A percentile compares a stretch with the other conserved stretches of the same genome.
phyloP scores from a whole-genome alignment of 139 green algal species.

The Monoraphidium neglectum region DNA sequence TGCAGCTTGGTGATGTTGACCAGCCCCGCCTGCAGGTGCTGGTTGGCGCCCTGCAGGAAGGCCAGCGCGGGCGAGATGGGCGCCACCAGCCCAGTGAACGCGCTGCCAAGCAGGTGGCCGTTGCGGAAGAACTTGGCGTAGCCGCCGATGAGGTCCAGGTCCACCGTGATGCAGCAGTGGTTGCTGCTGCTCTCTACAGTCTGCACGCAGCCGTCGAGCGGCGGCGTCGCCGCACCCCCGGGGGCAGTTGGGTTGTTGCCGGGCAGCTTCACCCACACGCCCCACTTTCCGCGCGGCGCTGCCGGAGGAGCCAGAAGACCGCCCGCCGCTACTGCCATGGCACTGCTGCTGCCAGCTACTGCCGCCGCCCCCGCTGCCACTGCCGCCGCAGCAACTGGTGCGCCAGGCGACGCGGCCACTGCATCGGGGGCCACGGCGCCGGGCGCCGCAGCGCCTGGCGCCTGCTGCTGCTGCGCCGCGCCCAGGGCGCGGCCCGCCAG shows the following conservation, averaged over 20 bases:
- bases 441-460: too few relatives aligned
- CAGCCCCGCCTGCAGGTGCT: slow-evolving; percentile 46
- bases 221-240: slow-evolving; percentile 14
- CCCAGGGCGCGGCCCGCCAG: slow-evolving; percentile 13
- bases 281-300: slow-evolving; percentile 34
- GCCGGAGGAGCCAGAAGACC: not conserved
- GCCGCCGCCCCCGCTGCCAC: not conserved
- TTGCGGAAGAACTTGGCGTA: slow-evolving; percentile 66
- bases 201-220: slow-evolving; percentile 37
- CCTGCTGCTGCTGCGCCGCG: not conserved
- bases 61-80: slow-evolving; percentile 47
- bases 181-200: slow-evolving; percentile 43
- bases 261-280: slow-evolving; percentile 51
- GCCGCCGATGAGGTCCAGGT: slow-evolving; percentile 56
- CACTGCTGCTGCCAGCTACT: not conserved
- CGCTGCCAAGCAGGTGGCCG: slow-evolving; percentile 52
- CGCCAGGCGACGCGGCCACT: not conserved
- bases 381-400: not conserved
- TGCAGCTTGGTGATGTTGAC: slow-evolving; percentile 70
- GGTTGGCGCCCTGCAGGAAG: slow-evolving; percentile 41
- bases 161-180: slow-evolving; percentile 66
- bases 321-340: not conserved
- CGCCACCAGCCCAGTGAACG: slow-evolving; percentile 49
- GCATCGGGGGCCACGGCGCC: not conserved
- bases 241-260: slow-evolving; percentile 5